These are phyloP conservation scores for Penicillium sp. DNA, from an alignment of 2,329 filamentous ascomycete genomes.

Conservation along the genomic window DNA sequence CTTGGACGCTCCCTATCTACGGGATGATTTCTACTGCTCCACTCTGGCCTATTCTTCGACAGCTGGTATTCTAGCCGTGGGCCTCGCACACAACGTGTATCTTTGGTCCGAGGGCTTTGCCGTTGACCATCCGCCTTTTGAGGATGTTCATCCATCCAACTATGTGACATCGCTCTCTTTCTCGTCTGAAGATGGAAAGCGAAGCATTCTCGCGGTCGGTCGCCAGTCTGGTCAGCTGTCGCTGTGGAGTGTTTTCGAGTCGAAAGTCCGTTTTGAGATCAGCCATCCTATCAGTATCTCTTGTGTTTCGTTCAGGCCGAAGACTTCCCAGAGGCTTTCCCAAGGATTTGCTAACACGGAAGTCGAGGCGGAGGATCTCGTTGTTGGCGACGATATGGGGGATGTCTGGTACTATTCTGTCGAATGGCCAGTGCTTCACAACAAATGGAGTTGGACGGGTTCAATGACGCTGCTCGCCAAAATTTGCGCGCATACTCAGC, in stretches of 20 bases:
- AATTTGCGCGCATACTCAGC: constrained; percentile 76
- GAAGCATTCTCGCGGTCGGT: constrained; percentile 80
- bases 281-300: constrained; percentile 70
- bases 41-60: constrained; percentile 78
- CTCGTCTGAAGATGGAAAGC: constrained; percentile 72
- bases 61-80: constrained; percentile 75
- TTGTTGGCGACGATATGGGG: constrained; percentile 81
- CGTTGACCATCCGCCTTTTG: constrained; percentile 59
- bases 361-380: constrained; percentile 73
- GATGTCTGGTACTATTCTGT: constrained; percentile 84
- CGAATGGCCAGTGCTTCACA: constrained; percentile 66
- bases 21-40: constrained; percentile 95
- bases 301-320: constrained; percentile 78
- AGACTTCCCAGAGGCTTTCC: constrained; percentile 51
- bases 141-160: constrained; percentile 48
- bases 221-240: constrained; percentile 72
- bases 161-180: constrained; percentile 85
- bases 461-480: constrained; percentile 73
- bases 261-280: constrained; percentile 69
- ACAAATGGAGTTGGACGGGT: constrained; percentile 71
- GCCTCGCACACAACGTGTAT: constrained; percentile 74
- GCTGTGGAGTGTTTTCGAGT: constrained; percentile 69
- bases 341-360: constrained; percentile 47
- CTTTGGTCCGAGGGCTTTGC: constrained; percentile 79
- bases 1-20: constrained; percentile 81